Base-by-base conservation (phyloP, 2,329 filamentous ascomycete genomes). In the Talaromyces sp. region DNA sequence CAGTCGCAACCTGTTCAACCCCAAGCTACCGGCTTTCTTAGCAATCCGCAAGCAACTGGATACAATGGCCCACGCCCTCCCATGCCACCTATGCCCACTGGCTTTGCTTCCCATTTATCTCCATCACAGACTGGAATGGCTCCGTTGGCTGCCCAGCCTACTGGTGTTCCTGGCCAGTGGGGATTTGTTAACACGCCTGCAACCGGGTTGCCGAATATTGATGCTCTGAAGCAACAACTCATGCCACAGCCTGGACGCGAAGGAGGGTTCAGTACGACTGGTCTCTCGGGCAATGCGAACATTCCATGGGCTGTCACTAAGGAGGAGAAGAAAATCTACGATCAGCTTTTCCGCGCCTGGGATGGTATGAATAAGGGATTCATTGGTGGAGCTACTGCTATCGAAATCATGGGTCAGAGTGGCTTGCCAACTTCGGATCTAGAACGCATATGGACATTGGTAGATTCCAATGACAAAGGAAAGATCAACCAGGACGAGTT, bases 241-340 rank as follows among this genome's bases (percentile, higher is more conserved):
- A 98, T 99, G 94, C 95, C 95, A 24, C 94, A 99, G 75, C 88
- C 91, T 70, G 95, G 95, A 52, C 90, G 95, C 41, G 95, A 98
- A 78, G 90, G 90, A 31, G 85, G 83, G 19, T 98, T 91, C 72
- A 96, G 92, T 8, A 94, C 93, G 1, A 87, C 90, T 66, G 94
- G 94, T 5, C 84, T 99, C 10, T 89, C 92, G 68, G 95, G 95
- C 61, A 98, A 96, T 79, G 95, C 95, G 0, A 94, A 92, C 8
- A 94, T 99, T 73, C 95, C 95, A 0, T 99, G 95, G 95, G 93
- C 95, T 16, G 95, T 99, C 66, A 99, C 95, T 4, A 99, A 99
- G 77, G 93, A 97, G 68, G 95, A 99, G 79, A 99, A 99, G 84
- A 94, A 91, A 67, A 90, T 96, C 68, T 99, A 99, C 71, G 95